These are phyloP conservation scores for Suillus fuscotomentosus DNA, from an alignment of 768 basidiomycete genomes.

Conservation along the genomic window DNA sequence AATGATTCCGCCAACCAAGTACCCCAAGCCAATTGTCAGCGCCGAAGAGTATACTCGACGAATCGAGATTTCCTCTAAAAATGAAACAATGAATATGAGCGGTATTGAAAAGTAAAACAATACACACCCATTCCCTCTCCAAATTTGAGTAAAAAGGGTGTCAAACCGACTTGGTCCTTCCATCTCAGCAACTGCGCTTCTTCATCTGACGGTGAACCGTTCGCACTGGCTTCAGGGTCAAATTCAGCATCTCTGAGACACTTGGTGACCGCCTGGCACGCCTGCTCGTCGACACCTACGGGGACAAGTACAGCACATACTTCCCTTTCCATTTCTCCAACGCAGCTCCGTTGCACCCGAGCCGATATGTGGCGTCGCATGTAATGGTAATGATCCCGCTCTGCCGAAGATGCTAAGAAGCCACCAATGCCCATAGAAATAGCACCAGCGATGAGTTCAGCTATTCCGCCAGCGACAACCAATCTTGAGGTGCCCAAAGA, in stretches of 20 bases:
- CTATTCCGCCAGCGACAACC: constrained; percentile 93
- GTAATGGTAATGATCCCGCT: constrained; percentile 92
- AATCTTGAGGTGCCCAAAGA: constrained; percentile 86
- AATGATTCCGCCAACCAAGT: constrained; percentile 90
- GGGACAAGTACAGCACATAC: constrained; percentile 85
- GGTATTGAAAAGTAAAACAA: not conserved
- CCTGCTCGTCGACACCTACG: constrained; percentile 82
- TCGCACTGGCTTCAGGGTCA: constrained; percentile 25
- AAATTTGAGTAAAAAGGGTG: constrained; percentile 93
- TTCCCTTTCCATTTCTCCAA: constrained; percentile 95
- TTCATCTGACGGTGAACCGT: constrained; percentile 38
- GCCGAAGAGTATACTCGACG: constrained; percentile 86
- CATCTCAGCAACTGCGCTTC: constrained; percentile 61
- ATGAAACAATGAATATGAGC: not conserved
- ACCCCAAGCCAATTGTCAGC: constrained; percentile 92
- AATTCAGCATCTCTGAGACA: constrained; percentile 69
- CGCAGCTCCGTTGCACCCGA: constrained; percentile 84
- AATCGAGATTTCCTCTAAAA: constrained; percentile 83
- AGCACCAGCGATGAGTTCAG: constrained; percentile 94
- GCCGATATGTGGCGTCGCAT: constrained; percentile 68
- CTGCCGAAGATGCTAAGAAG: constrained; percentile 95
- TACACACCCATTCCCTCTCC: constrained; percentile 84
- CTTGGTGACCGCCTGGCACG: constrained; percentile 79
- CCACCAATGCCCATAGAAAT: constrained; percentile 99
- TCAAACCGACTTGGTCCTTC: constrained; percentile 81